A percentile compares a stretch with the other conserved stretches of the same genome.
These are phyloP conservation scores for Phaeosphaeriaceae sp. DNA, from an alignment of 2,329 filamentous ascomycete species.

Conservation along the genomic window DNA sequence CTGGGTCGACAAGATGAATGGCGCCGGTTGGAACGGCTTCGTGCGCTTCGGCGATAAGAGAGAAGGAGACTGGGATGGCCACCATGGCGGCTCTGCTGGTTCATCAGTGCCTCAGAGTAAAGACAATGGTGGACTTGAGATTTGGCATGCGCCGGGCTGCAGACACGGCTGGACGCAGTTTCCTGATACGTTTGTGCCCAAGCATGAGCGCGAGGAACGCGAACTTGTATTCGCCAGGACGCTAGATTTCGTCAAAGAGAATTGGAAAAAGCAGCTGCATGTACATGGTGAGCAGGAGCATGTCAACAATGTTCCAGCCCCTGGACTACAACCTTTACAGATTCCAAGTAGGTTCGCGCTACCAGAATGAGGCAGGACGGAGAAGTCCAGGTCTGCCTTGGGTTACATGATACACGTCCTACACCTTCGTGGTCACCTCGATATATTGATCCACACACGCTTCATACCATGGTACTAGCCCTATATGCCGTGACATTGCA, in stretches of 20 bases:
- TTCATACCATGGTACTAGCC: not conserved
- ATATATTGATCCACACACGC: not conserved
- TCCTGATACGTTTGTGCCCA: conserved; percentile 46
- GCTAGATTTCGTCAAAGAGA: conserved; percentile 47
- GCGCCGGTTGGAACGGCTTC: conserved; percentile 38
- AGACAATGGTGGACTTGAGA: conserved; percentile 47
- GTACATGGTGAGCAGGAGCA: conserved; percentile 15
- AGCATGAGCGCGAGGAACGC: conserved; percentile 48
- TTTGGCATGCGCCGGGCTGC: conserved; percentile 45
- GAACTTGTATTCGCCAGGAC: conserved; percentile 45
- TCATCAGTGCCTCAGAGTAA: conserved; percentile 12
- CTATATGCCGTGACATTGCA: not conserved
- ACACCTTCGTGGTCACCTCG: not conserved
- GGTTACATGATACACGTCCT: not conserved
- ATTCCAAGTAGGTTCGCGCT: conserved; percentile 23
- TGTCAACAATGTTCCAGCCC: conserved; percentile 2
- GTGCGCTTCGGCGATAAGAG: conserved; percentile 45
- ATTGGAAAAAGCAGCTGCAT: conserved; percentile 40
- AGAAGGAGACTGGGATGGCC: conserved; percentile 40
- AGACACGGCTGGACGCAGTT: conserved; percentile 55
- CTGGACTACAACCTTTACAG: conserved; percentile 24
- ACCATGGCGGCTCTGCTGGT: conserved; percentile 23
- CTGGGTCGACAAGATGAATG: conserved; percentile 51
- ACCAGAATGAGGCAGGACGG: not conserved
- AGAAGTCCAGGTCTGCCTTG: not conserved